A percentile compares a stretch with the other conserved stretches of the same genome.
Evolutionary conservation across 73 alveolate species (phyloP).

Genomic region (Paramecium tetraurelia): DNA sequence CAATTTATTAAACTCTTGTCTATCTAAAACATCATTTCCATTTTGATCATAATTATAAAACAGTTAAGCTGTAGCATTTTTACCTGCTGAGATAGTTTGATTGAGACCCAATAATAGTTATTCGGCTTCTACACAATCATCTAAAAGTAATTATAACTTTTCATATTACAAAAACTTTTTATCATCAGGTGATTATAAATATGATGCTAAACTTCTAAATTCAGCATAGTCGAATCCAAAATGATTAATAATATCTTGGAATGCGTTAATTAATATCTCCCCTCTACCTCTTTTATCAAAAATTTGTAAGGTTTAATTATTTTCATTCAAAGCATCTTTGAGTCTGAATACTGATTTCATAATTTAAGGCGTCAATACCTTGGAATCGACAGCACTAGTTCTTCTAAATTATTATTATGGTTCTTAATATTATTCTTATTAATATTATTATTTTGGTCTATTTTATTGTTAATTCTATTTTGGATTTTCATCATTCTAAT

Average conservation of each 20-base stretch:
- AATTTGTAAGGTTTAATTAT: background rate
- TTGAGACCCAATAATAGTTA: background rate
- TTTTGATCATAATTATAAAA: constrained; percentile 43
- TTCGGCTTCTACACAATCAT: background rate
- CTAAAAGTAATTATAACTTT: background rate
- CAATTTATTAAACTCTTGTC: background rate
- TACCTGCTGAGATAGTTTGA: background rate
- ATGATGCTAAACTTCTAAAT: background rate
- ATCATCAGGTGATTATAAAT: background rate
- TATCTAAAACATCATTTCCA: background rate
- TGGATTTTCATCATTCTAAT: background rate
- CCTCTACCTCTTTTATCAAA: constrained; percentile 38
- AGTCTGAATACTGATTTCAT: constrained; percentile 23
- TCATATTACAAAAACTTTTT: background rate
- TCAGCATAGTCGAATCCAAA: background rate
- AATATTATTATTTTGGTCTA: background rate
- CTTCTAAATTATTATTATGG: background rate
- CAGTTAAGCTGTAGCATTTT: background rate
- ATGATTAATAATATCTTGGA: background rate
- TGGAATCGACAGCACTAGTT: background rate
- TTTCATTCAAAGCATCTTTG: background rate
- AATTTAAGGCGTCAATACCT: background rate
- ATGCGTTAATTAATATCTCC: background rate
- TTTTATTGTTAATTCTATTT: background rate
- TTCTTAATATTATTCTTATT: background rate